These are phyloP conservation scores for Medicago arabica DNA, from an alignment of 306 rosid species.

Conservation along the genomic window DNA sequence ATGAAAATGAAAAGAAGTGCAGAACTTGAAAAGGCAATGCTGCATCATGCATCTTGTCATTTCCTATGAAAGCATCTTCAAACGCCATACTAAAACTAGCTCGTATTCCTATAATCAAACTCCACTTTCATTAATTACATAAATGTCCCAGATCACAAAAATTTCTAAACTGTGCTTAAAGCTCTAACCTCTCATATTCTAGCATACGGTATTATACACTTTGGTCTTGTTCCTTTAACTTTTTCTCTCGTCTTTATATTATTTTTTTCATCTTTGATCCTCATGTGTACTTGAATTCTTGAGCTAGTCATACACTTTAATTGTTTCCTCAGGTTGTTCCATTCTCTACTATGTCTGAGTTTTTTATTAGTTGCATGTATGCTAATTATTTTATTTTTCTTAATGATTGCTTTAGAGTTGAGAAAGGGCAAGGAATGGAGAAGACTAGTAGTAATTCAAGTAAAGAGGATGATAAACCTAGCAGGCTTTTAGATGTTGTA, in stretches of 20 bases:
- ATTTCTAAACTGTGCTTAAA: neutral
- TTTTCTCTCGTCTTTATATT: neutral
- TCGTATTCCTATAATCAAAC: neutral
- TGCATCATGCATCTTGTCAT: neutral
- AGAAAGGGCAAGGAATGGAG: neutral
- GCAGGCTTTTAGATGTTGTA: neutral
- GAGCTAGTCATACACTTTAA: neutral
- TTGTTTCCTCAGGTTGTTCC: neutral
- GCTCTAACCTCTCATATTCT: constrained; percentile 8
- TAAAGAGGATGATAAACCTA: neutral
- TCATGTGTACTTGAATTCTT: neutral
- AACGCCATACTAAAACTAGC: no score
- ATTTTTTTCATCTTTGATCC: neutral
- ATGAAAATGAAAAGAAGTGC: neutral
- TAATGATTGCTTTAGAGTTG: neutral
- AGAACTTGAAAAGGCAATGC: neutral
- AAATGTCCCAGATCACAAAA: neutral
- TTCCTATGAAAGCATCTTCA: neutral
- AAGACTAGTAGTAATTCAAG: neutral
- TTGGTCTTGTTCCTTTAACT: neutral
- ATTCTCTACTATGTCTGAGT: neutral
- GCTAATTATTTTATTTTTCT: neutral
- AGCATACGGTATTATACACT: neutral
- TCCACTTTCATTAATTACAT: neutral
- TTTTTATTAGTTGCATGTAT: neutral